Base-by-base conservation (phyloP, 306 rosid species). In the Trifolium repens region DNA sequence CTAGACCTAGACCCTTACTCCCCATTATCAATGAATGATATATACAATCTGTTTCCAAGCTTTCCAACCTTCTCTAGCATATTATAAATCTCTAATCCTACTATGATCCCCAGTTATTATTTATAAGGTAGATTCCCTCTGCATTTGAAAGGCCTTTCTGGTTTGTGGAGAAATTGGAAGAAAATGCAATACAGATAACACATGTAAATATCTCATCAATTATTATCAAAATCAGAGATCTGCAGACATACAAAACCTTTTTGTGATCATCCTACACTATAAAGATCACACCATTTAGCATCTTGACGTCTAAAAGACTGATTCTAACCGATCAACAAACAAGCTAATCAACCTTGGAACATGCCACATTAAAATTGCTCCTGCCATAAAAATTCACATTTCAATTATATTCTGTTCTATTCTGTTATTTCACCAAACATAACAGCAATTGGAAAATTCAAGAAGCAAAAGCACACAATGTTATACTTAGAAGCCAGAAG, bases 171-270 rank as follows among this genome's bases (percentile, higher is more conserved):
- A 34, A 72, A 65, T 49, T 42, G 3, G 43, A 69, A 19, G 70
- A 24, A 43, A 67, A 80, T 11, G 34, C 42, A 22, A 57, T 44
- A 34, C 55, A 66, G 30, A 72, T 53, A 73, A 57, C 39, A 52
- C 61, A 53, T 34, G 40, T 35, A 71, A 75, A 75, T n/a, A 74
- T 69, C 30, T 69, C 40, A 80, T 50, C 69, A 49, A 69, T 40
- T 74, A 60, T 14, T 54, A 47, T 39, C 44, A 54, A 67, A 67
- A 67, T 66, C 1, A 42, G 34, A 73, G 67, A 57, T 58, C 14
- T 27, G 49, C 64, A 4, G 50, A 52, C 52, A 53, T 53, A 74
- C 24, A 39, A 78, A 42, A 8, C 59, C 52, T 22, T 47, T 22
- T 35, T 24, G 19, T 24, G 7, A 74, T 44, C 71, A 55, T 72